Evolutionary conservation across 805 yeast species (phyloP), one percentile per base, ranked within the genome.

Genomic region (Candida quercuum): DNA sequence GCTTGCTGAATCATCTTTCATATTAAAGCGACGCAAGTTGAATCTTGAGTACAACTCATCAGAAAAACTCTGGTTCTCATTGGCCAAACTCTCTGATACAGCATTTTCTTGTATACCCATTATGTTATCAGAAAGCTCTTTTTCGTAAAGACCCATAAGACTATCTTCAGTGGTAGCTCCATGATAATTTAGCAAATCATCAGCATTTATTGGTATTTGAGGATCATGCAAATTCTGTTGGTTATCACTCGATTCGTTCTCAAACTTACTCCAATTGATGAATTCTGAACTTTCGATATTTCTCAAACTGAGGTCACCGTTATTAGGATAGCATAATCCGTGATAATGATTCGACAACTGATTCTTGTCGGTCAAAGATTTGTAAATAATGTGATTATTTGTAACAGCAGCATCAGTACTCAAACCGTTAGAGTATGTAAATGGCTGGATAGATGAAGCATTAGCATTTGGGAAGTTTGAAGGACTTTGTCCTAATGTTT

Each of bases 11-110:
- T 23, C 17, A 9, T 12, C 21, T n/a, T 18, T 11, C 11, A 21
- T 7, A 19, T 30, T 15, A 6, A 30, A 10, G 17, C 20, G 20
- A 32, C 27, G 32, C 16, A 29, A 24, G 16, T 13, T 29, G 11
- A 29, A 29, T 13, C n/a, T 29, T 5, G 32, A 29, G n/a, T 29
- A 29, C 24, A 29, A 16, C 20, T 29, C 32, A 29, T 18, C 32
- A 13, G 32, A 19, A 13, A 29, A 29, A n/a, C 23, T 19, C 12
- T 29, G 8, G 29, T 14, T 19, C 16, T 18, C 23, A 13, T 29
- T 19, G 11, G 13, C 31, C 9, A 4, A 14, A 17, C 21, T 13
- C 16, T 7, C 13, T 8, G 31, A 28, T 10, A 27, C 11, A 12
- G 14, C 31, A 17, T 16, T n/a, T 25, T 13, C 30, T 27, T 28